Evolutionary conservation across 164 flowering plant genomes (phyloP), one percentile per base, ranked within the genome.

Genomic region (Dillenia turbinata): DNA sequence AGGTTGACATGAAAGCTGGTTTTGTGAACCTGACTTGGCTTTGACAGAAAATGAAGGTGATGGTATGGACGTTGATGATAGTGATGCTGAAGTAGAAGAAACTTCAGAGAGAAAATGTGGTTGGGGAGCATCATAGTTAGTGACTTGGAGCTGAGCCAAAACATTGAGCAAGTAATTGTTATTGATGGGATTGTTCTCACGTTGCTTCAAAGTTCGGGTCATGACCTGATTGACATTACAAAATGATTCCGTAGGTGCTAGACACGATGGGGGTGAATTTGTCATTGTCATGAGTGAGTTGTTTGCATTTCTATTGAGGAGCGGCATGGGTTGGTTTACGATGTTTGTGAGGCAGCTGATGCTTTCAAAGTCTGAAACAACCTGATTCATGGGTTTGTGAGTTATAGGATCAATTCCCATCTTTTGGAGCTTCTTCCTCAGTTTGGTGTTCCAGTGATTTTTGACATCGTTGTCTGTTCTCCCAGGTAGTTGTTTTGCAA

Each of bases 401-500:
- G 97, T 92, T 24, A 92, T 86, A 0, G 85, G 97, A 57, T 92
- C 94, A 12, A 92, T 89, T n/a, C 96, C 96, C 89, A 80, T 87
- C 19, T 82, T 83, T 0, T 66, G 24, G 3, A 92, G 90, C 83
- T 85, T 86, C 84, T 87, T 92, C 59, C 70, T 73, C 56, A 92
- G 77, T 66, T 83, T 89, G 2, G 89, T 79, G 88, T 89, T 92
- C 96, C 96, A 89, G 72, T 81, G 67, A 69, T 81, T 92, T 72
- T 89, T 92, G 16, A 92, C 89, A 54, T 92, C 97, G 64, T 80
- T 89, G 48, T 92, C 97, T 45, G 96, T 89, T 74, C 91, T 85
- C 56, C 94, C 97, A 0, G 92, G 90, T 43, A 92, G 83, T 58
- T 92, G 94, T 49, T 77, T 85, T 59, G 96, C 96, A 58, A 92